Evolutionary conservation across 2,329 filamentous ascomycete genomes (phyloP), one percentile per base, ranked within the genome.

Genomic region (Bipolaris bicolor): DNA sequence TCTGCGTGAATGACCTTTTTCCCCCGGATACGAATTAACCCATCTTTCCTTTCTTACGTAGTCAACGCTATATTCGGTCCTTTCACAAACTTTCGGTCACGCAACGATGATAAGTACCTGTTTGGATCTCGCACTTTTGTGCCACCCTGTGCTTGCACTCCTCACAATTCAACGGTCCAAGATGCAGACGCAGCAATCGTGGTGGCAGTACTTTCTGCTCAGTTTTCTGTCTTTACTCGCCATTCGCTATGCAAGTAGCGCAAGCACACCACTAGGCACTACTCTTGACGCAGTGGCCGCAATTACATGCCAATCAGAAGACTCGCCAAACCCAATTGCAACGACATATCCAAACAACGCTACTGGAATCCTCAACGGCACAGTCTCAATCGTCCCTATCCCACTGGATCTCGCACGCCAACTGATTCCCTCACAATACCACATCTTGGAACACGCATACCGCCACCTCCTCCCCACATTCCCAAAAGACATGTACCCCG

Each of bases 281-380:
- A 6, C 29, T 2, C 29, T 31, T 10, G 22, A 36, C 18, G 13
- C 47, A 34, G 5, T 40, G 43, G 5, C 5, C 45, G 20, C 45
- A 18, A 47, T 49, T 16, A 31, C 56, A 7, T 77, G 75, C 54
- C 61, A 64, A 15, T 67, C 67, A 5, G 39, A 68, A 34, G 70
- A 73, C 44, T 69, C 69, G 54, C 77, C 80, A n/a, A 86, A 86
- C 57, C 80, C 81, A 5, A 79, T 85, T 59, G 78, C 78, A 2
- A 69, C 76, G 5, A 55, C 76, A 18, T 84, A 82, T 56, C 81
- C 82, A 1, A 72, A 76, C 29, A 76, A 79, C 26, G 77, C 81
- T 11, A 85, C 82, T 0, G 84, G 83, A 3, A 81, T 81, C 0
- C 69, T 86, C 22, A 86, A 86, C 67, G 81, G 79, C 43, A 86